These are phyloP conservation scores for Barnettozyma salicaria DNA, from an alignment of 805 yeast species.

Conservation along the genomic window DNA sequence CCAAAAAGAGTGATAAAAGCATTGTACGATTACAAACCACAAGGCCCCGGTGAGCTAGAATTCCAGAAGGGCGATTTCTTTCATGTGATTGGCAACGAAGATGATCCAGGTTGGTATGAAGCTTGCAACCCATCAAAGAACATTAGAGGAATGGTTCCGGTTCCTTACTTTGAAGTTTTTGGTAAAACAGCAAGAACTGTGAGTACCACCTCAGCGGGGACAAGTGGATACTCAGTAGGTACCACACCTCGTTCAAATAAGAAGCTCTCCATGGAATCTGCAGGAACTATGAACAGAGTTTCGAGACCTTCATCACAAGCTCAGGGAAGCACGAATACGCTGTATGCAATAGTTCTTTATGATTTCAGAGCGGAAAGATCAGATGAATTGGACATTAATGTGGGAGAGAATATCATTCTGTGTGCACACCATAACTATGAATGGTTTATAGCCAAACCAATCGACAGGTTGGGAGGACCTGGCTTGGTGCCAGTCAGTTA, in stretches of 20 bases:
- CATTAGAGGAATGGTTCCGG: conserved; percentile 81
- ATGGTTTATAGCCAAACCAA: conserved; percentile 97
- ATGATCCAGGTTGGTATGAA: conserved; percentile 68
- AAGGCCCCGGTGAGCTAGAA: conserved; percentile 72
- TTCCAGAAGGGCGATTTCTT: conserved; percentile 84
- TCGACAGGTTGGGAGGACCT: conserved; percentile 93
- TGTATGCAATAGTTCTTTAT: conserved; percentile 81
- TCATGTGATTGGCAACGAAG: conserved; percentile 62
- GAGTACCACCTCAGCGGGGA: neutral
- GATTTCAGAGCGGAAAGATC: conserved; percentile 71
- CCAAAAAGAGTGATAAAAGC: conserved; percentile 87
- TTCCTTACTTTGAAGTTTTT: conserved; percentile 73
- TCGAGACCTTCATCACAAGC: conserved; percentile 8
- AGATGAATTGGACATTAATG: conserved; percentile 79
- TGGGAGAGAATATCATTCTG: conserved; percentile 85
- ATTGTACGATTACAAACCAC: conserved; percentile 67
- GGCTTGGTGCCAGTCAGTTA: conserved; percentile 92
- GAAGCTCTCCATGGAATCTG: conserved; percentile 5
- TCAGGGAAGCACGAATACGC: conserved; percentile 28
- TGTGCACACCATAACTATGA: conserved; percentile 96
- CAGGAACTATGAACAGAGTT: neutral
- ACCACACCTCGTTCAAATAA: conserved; percentile 5
- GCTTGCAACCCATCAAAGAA: conserved; percentile 82
- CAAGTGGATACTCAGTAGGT: neutral
- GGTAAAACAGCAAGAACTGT: conserved; percentile 38